Evolutionary conservation across 2,329 filamentous ascomycete genomes (phyloP).

Genomic region (Aspergillus sp.): DNA sequence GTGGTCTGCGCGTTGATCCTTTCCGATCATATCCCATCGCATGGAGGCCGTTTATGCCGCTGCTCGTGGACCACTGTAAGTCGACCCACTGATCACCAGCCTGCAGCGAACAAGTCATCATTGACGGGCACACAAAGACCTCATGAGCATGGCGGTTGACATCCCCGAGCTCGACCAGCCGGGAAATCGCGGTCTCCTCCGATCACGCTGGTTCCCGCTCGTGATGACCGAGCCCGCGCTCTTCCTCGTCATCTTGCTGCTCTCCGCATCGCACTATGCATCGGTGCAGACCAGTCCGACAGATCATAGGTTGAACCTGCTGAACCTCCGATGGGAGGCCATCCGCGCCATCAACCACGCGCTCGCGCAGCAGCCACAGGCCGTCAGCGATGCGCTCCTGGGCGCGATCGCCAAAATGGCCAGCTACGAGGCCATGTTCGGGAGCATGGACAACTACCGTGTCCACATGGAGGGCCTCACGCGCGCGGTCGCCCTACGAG

Average conservation of each 20-base stretch:
- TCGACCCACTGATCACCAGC: constrained; percentile 2
- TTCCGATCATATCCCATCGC: constrained; percentile 37
- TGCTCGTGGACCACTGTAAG: constrained; percentile 35
- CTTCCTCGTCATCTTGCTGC: constrained; percentile 43
- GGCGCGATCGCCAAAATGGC: constrained; percentile 54
- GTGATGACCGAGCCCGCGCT: constrained; percentile 41
- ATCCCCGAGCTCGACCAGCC: constrained; percentile 43
- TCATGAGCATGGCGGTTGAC: constrained; percentile 40
- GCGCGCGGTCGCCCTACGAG: constrained; percentile 45
- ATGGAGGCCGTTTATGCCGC: constrained; percentile 35
- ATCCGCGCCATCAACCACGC: constrained; percentile 44
- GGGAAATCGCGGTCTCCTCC: constrained; percentile 32
- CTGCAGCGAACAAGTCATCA: background rate
- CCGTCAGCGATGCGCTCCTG: constrained; percentile 44
- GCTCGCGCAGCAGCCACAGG: constrained; percentile 27
- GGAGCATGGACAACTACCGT: constrained; percentile 41
- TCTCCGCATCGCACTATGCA: constrained; percentile 43
- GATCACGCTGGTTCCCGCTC: constrained; percentile 42
- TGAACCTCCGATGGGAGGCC: constrained; percentile 46
- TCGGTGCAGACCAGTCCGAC: constrained; percentile 23
- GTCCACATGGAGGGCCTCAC: constrained; percentile 50
- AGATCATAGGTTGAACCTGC: constrained; percentile 29
- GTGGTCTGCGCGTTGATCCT: constrained; percentile 27
- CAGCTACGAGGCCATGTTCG: constrained; percentile 54
- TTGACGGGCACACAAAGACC: constrained; percentile 22